phyloP scores from a whole-genome alignment of 2,329 filamentous ascomycete genomes.

The Talaromyces atroroseus region DNA sequence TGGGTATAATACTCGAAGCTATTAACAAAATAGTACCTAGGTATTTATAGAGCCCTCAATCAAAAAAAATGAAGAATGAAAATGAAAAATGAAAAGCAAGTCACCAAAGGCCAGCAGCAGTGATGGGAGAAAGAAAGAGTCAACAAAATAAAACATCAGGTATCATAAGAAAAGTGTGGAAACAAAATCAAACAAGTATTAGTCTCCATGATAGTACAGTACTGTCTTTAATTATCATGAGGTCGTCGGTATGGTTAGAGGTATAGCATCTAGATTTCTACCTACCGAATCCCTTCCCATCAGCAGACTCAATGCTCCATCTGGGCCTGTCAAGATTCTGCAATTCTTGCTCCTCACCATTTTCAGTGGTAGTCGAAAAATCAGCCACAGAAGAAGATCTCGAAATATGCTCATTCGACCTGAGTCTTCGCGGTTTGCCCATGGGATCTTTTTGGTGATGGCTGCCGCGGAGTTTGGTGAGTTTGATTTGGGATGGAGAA shows the following conservation, averaged over 20 bases:
- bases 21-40: neutral
- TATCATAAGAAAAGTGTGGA: neutral
- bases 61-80: too few relatives aligned
- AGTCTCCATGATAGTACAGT: neutral
- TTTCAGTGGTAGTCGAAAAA: neutral
- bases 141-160: neutral
- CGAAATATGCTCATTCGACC: slow-evolving; percentile 3
- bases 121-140: neutral
- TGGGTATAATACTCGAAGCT: neutral
- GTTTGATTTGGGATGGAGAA: slow-evolving; percentile 6
- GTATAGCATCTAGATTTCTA: neutral
- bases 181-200: neutral
- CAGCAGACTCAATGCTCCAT: slow-evolving; percentile 8
- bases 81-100: too few relatives aligned
- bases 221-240: neutral
- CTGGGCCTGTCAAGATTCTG: slow-evolving; percentile 6
- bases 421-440: slow-evolving; percentile 7
- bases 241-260: neutral
- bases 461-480: neutral
- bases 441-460: slow-evolving; percentile 5
- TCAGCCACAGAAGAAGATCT: neutral
- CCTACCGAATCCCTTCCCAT: neutral
- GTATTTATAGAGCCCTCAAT: neutral
- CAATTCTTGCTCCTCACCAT: slow-evolving; percentile 2
- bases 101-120: neutral